Evolutionary conservation across 768 basidiomycete genomes (phyloP).

Genomic region (Agrocybe praecox): DNA sequence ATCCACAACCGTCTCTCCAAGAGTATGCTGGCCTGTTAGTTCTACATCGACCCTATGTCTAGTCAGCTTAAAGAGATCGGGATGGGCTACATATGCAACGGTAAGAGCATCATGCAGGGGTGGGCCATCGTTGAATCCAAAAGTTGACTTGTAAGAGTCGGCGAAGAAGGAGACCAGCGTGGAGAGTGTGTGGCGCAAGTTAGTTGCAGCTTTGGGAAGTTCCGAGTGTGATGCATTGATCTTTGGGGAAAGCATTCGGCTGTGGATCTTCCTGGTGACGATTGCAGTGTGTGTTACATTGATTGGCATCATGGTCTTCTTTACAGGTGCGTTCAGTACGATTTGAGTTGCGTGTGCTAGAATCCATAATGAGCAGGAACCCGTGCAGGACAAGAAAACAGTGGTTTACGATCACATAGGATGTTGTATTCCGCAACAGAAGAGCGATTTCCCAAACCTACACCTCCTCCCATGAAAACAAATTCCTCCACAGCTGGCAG

Average conservation of each 20-base stretch:
- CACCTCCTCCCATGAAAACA: slow-evolving; percentile 92
- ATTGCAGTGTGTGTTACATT: slow-evolving; percentile 90
- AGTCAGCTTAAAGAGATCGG: slow-evolving; percentile 60
- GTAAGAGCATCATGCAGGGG: slow-evolving; percentile 89
- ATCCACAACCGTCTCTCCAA: slow-evolving; percentile 83
- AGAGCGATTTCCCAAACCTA: slow-evolving; percentile 81
- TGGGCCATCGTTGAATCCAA: slow-evolving; percentile 84
- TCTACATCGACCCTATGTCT: slow-evolving; percentile 88
- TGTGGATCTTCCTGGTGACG: slow-evolving; percentile 57
- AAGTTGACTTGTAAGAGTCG: slow-evolving; percentile 68
- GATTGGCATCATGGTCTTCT: slow-evolving; percentile 77
- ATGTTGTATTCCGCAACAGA: slow-evolving; percentile 86
- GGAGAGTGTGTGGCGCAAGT: slow-evolving; percentile 72
- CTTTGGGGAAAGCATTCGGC: slow-evolving; percentile 49
- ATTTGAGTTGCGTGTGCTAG: slow-evolving; percentile 84
- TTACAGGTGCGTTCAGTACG: slow-evolving; percentile 71
- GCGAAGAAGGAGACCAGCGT: slow-evolving; percentile 79
- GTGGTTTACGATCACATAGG: slow-evolving; percentile 76
- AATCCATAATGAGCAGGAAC: not conserved
- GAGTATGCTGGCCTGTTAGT: slow-evolving; percentile 60
- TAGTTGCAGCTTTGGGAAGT: slow-evolving; percentile 38
- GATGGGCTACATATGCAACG: slow-evolving; percentile 72
- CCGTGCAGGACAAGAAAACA: not conserved
- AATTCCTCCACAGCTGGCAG: slow-evolving; percentile 65
- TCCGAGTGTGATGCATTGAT: slow-evolving; percentile 3